These are phyloP conservation scores for Apophysomyces variabilis DNA, from an alignment of 371 early-diverging fungal species.

Conservation along the genomic window DNA sequence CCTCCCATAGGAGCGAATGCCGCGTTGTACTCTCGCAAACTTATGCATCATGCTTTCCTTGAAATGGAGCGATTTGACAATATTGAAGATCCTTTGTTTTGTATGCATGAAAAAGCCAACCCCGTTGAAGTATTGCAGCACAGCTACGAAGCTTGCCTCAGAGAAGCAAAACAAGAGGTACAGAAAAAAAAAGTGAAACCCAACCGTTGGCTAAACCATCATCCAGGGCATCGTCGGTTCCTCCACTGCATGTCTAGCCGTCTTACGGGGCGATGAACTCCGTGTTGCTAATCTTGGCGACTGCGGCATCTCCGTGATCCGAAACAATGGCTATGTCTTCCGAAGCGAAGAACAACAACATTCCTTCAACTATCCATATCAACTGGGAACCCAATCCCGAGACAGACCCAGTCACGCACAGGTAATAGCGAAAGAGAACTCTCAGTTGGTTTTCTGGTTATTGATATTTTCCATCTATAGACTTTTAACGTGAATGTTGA, in stretches of 20 bases:
- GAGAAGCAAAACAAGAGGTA: conserved; percentile 75
- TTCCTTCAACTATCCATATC: conserved; percentile 80
- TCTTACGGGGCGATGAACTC: conserved; percentile 86
- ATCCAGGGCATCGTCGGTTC: conserved; percentile 77
- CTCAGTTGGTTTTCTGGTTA: background rate
- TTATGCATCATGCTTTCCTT: conserved; percentile 87
- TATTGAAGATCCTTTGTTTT: conserved; percentile 18
- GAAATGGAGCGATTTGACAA: conserved; percentile 73
- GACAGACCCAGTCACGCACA: conserved; percentile 71
- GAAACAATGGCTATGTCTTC: conserved; percentile 83
- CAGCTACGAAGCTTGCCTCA: conserved; percentile 69
- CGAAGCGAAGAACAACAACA: conserved; percentile 88
- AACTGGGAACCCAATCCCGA: conserved; percentile 68
- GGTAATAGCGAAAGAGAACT: conserved; percentile 32
- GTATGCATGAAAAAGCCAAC: conserved; percentile 29
- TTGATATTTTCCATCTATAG: conserved; percentile 10
- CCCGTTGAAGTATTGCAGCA: conserved; percentile 75
- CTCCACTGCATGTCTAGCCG: conserved; percentile 87
- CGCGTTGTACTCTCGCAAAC: conserved; percentile 82
- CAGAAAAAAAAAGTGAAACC: background rate
- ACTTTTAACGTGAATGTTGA: conserved; percentile 75
- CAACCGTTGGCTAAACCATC: background rate
- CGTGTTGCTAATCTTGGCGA: conserved; percentile 93
- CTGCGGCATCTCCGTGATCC: conserved; percentile 84
- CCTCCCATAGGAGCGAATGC: conserved; percentile 74